Base-by-base conservation (phyloP, 73 alveolate species). In the Effrenium voratum region DNA sequence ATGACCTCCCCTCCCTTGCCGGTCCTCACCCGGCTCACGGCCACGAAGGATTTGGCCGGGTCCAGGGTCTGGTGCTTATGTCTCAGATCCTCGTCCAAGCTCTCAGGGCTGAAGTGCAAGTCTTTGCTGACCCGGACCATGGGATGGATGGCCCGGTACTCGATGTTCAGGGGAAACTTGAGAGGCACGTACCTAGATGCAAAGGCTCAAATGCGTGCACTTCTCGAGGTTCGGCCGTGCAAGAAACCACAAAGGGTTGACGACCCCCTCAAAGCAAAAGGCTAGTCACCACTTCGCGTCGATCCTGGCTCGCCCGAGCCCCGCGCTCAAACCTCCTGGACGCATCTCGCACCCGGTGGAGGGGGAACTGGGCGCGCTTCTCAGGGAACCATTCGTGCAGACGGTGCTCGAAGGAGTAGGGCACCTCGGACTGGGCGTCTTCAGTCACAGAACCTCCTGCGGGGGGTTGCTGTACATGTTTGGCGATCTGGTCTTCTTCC, bases 111-210 rank as follows among this genome's bases (percentile, higher is more conserved):
- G 36, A 28, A 85, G 38, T 43, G 73, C 95, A 88, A 47, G 28
- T 88, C 95, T 47, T 88, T 88, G 95, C 85, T 88, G 66, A 88
- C 95, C 50, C 95, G 55, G 85, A 88, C 95, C 95, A 88, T 88
- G 10, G 95, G 95, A 45, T 88, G 95, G 47, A 88, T 72, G 15
- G 95, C 95, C 52, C 95, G 52, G 85, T 88, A 88, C 52, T 60
- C 95, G 13, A 88, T 73, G 85, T 88, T 88, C 95, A 88, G n/a
- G 15, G 95, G 95, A 88, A 52, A 88, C 45, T 66, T 88, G 85
- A 38, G 41, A 19, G 95, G 95, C 85, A 88, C 85, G 47, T 88
- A 88, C 95, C 95, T 88, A n/a, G 34, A 63, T 19, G 19, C 38
- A 24, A 5, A 36, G 32, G 26, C n/a, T n/a, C n/a, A n/a, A n/a